Conservation (phyloP, 2,329 filamentous ascomycete genomes). For the Talaromyces sp. region DNA sequence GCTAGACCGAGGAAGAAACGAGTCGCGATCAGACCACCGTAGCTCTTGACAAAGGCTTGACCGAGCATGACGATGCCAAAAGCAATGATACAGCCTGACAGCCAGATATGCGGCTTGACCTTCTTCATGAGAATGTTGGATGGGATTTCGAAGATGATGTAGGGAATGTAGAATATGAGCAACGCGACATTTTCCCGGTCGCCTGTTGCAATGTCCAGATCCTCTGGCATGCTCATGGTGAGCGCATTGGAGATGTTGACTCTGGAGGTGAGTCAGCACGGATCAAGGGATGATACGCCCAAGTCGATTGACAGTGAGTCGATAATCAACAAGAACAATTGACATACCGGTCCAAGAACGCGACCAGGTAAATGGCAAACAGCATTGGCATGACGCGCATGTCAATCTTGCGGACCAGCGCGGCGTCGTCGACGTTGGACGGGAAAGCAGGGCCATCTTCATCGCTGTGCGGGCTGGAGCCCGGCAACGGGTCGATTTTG, state of each 20-base stretch:
- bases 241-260: constrained; percentile 53
- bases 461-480: not conserved
- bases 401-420: constrained; percentile 16
- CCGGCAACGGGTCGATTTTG: not conserved
- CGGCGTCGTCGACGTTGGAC: constrained; percentile 12
- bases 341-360: constrained; percentile 16
- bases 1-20: constrained; percentile 23
- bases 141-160: constrained; percentile 51
- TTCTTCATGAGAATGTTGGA: constrained; percentile 49
- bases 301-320: not conserved
- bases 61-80: constrained; percentile 21
- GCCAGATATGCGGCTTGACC: constrained; percentile 49
- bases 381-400: constrained; percentile 16
- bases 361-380: constrained; percentile 15
- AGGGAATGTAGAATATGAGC: constrained; percentile 51
- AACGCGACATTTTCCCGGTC: constrained; percentile 47
- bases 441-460: not conserved
- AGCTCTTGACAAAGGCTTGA: constrained; percentile 23
- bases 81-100: constrained; percentile 18
- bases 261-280: constrained; percentile 3
- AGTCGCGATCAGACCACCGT: constrained; percentile 21
- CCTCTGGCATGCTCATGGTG: constrained; percentile 44
- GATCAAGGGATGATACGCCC: not conserved
- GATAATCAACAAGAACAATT: not conserved
- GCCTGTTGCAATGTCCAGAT: constrained; percentile 36